Percentiles rank a stretch among this genome's conserved stretches.
Conservation (phyloP, 257 asterid species). For the Vinca minor region DNA sequence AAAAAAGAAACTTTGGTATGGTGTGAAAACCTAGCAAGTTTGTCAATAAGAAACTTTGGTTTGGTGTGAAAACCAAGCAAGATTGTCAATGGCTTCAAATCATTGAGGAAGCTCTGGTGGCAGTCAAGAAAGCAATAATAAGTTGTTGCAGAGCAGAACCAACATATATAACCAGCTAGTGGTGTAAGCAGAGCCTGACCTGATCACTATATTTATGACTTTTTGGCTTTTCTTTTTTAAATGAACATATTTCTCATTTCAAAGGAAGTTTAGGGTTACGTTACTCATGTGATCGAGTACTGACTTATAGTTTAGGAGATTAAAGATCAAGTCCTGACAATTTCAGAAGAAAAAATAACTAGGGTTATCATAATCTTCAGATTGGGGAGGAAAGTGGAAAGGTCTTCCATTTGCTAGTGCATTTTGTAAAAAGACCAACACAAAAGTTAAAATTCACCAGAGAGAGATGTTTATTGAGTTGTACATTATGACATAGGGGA, state of each 20-base stretch:
- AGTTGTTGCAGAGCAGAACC: neutral
- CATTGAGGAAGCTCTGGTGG: conserved; percentile 2
- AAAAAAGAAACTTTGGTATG: too few species aligned
- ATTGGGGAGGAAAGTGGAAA: conserved; percentile 9
- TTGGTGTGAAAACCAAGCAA: too few species aligned
- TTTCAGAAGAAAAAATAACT: too few species aligned
- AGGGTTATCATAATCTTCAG: conserved; percentile 24
- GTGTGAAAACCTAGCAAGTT: too few species aligned
- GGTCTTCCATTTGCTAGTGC: conserved; percentile 1
- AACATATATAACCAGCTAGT: conserved; percentile 5
- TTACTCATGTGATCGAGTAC: too few species aligned
- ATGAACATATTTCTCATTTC: conserved; percentile 9
- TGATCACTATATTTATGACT: neutral
- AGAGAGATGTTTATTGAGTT: conserved; percentile 33
- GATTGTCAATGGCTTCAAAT: neutral
- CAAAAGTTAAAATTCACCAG: conserved; percentile 36
- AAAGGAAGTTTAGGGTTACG: conserved; percentile 3
- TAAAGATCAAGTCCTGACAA: too few species aligned
- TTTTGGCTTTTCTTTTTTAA: neutral
- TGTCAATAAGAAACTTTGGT: too few species aligned
- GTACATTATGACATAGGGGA: conserved; percentile 34
- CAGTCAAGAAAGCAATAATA: neutral
- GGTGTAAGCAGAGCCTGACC: neutral
- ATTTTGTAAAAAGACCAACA: conserved; percentile 24
- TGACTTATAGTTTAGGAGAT: too few species aligned